A percentile compares a stretch with the other conserved stretches of the same genome.
Evolutionary conservation across 495 filamentous ascomycete genomes (phyloP).

Genomic region (Aspergillus sclerotioniger): DNA sequence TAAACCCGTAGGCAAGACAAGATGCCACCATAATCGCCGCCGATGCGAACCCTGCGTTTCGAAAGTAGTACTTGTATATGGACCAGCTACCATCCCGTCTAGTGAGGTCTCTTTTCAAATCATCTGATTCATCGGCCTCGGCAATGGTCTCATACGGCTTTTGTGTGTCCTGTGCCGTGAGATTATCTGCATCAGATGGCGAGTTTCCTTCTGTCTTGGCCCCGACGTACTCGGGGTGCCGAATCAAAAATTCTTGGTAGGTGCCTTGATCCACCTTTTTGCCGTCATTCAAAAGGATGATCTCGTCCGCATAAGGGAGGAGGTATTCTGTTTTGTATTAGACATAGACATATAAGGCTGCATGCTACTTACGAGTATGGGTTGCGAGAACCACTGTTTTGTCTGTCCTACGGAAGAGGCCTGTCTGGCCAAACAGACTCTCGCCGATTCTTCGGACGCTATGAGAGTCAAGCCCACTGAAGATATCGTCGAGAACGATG

Average conservation of each 20-base stretch:
- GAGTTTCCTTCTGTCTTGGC: not conserved
- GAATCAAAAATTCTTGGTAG: slow-evolving; percentile 5
- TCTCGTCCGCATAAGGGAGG: slow-evolving; percentile 18
- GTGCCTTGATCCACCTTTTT: slow-evolving; percentile 16
- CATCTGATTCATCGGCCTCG: not conserved
- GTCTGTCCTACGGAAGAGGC: slow-evolving; percentile 5
- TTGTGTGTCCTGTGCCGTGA: not conserved
- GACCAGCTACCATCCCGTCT: slow-evolving; percentile 40
- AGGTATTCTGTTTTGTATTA: slow-evolving; percentile 8
- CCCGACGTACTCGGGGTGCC: not conserved
- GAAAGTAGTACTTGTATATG: slow-evolving; percentile 52
- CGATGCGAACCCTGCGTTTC: slow-evolving; percentile 9
- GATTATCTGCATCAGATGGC: not conserved
- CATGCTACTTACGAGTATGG: slow-evolving; percentile 2
- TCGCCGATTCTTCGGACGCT: slow-evolving; percentile 2
- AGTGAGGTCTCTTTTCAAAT: not conserved
- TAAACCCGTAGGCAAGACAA: not conserved
- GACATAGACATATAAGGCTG: not conserved
- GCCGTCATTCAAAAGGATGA: slow-evolving; percentile 17
- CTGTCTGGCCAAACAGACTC: slow-evolving; percentile 11
- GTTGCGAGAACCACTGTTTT: slow-evolving; percentile 9
- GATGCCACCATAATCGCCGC: not conserved
- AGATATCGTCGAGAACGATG: slow-evolving; percentile 38
- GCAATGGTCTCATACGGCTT: not conserved
- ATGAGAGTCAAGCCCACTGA: slow-evolving; percentile 31